Conservation (phyloP, 345 rosid species). For the Psidium friedrichsthalianum region DNA sequence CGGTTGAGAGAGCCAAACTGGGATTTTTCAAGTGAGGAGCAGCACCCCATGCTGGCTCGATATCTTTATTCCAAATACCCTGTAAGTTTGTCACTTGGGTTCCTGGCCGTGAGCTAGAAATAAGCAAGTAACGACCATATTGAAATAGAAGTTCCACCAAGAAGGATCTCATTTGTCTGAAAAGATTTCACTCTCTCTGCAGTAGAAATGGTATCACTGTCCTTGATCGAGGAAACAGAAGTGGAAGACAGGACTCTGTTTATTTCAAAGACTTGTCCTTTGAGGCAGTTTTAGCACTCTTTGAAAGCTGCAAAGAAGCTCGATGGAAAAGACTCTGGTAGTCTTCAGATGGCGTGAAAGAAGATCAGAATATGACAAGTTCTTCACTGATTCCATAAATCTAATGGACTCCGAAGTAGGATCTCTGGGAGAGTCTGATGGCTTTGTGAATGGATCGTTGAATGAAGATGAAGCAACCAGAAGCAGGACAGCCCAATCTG, state of each 20-base stretch:
- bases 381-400: constrained; percentile 28
- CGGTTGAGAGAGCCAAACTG: too few species aligned
- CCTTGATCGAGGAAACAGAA: neutral
- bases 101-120: constrained; percentile 83
- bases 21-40: constrained; percentile 94
- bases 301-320: constrained; percentile 56
- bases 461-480: constrained; percentile 69
- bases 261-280: constrained; percentile 3
- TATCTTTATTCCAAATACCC: constrained; percentile 86
- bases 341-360: constrained; percentile 56
- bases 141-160: constrained; percentile 78
- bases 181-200: constrained; percentile 77
- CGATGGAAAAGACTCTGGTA: constrained; percentile 79
- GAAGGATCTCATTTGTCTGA: constrained; percentile 68
- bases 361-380: constrained; percentile 45
- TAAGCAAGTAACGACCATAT: constrained; percentile 84
- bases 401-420: constrained; percentile 37
- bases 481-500: constrained; percentile 71
- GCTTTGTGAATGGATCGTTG: constrained; percentile 72
- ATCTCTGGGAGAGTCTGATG: constrained; percentile 57
- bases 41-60: constrained; percentile 82
- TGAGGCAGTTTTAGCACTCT: constrained; percentile 22
- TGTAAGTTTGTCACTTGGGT: constrained; percentile 87
- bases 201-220: constrained; percentile 31
- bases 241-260: neutral